phyloP scores from a whole-genome alignment of 495 filamentous ascomycete genomes.

The Penicillium paradoxum region DNA sequence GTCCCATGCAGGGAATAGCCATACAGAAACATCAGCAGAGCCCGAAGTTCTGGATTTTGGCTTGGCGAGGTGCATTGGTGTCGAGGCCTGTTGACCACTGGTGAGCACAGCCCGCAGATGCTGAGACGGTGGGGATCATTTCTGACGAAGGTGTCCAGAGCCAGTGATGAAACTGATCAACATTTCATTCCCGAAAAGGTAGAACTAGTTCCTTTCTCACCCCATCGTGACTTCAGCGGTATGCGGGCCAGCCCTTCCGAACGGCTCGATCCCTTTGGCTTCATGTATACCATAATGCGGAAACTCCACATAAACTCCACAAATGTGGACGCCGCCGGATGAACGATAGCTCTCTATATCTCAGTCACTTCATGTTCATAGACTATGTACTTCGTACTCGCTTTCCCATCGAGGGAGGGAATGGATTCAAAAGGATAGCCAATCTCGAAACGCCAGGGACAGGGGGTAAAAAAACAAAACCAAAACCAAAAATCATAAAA shows the following conservation, averaged over 20 bases:
- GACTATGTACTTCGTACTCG: background rate
- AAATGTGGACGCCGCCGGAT: background rate
- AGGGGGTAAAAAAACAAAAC: background rate
- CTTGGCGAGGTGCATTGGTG: constrained; percentile 14
- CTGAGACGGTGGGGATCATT: background rate
- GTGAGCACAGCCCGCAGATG: constrained; percentile 14
- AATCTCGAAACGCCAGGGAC: background rate
- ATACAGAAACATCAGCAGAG: constrained; percentile 8
- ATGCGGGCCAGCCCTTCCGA: constrained; percentile 18
- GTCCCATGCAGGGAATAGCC: constrained; percentile 19
- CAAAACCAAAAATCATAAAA: background rate
- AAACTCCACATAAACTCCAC: constrained; percentile 11
- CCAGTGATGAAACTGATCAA: constrained; percentile 8
- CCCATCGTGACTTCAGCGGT: constrained; percentile 8
- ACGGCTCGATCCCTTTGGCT: constrained; percentile 15
- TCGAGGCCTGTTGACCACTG: constrained; percentile 11
- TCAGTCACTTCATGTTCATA: background rate
- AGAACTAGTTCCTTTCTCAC: background rate
- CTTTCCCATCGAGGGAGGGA: background rate
- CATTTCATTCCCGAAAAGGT: constrained; percentile 1
- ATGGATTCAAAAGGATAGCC: background rate
- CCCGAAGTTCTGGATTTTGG: constrained; percentile 13
- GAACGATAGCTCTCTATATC: background rate
- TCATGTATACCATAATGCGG: constrained; percentile 16
- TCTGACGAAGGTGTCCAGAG: constrained; percentile 5